A percentile compares a stretch with the other conserved stretches of the same genome.
Evolutionary conservation across 345 rosid species (phyloP).

Genomic region (Kandelia obovata): DNA sequence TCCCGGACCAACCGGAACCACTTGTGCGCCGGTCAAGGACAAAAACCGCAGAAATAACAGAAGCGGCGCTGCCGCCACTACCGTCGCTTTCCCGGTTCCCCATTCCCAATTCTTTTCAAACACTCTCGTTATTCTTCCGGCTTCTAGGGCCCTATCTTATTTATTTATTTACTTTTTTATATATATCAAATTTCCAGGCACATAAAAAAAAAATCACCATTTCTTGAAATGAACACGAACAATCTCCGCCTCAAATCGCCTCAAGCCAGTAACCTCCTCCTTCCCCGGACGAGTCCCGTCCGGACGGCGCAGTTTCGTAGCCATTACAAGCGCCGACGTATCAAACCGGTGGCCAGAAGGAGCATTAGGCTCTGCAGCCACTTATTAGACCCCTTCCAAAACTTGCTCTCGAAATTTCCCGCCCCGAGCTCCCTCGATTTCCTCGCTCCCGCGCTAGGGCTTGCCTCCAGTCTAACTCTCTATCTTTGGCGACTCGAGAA

Average conservation of each 20-base stretch:
- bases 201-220: background rate
- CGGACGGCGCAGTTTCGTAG: constrained; percentile 35
- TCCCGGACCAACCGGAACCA: constrained; percentile 16
- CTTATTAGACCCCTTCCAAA: constrained; percentile 40
- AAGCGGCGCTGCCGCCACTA: background rate
- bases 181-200: background rate
- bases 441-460: constrained; percentile 50
- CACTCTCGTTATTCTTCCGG: constrained; percentile 9
- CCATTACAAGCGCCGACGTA: constrained; percentile 49
- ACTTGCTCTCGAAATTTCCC: constrained; percentile 24
- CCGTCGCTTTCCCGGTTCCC: constrained; percentile 3
- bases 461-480: constrained; percentile 61
- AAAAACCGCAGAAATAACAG: background rate
- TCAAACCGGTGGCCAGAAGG: constrained; percentile 27
- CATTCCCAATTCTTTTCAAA: background rate
- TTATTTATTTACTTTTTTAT: background rate
- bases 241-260: constrained; percentile 24
- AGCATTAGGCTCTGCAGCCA: constrained; percentile 20
- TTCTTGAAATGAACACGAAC: constrained; percentile 24
- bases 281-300: constrained; percentile 24
- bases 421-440: constrained; percentile 39
- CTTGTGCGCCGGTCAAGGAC: constrained; percentile 22
- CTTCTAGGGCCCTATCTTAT: background rate
- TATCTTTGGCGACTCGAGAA: constrained; percentile 27
- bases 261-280: constrained; percentile 14